Base-by-base conservation (phyloP, 768 basidiomycete species). In the Neoboletus subvelutipes region DNA sequence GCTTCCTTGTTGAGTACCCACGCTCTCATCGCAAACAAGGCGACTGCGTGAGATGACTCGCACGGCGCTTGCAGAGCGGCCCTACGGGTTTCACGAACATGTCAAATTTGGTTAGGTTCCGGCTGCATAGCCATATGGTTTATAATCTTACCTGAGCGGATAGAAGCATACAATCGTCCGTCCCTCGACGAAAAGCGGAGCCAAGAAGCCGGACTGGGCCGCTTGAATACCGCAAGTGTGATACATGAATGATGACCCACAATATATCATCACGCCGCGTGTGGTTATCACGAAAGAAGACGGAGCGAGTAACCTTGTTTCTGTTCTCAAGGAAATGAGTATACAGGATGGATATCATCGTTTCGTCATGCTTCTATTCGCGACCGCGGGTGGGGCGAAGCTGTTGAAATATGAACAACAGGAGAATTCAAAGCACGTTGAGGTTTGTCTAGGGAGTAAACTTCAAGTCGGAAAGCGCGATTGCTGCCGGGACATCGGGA, bases 141-240 rank as follows among this genome's bases (percentile, higher is more conserved):
- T n/a, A n/a, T 2, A 8, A 29, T 20, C 48, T 37, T 36, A 9
- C 20, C 40, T 1, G 40, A 41, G 22, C 50, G 33, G 50, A 41
- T 7, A 48, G 50, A 47, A 48, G 17, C 34, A n/a, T 20, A 8
- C 48, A 31, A 41, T 46, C n/a, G n/a, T n/a, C 59, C 59, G 59
- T 15, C 28, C 41, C 13, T 57, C 60, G 60, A 61, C 54, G 59
- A 61, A 50, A 56, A 36, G 40, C 53, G 59, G 59, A 46, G 36
- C 45, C 29, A 42, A 53, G 22, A 28, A 39, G 50, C 13, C 17
- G n/a, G 34, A 20, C 20, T 54, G 41, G 42, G 52, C 59, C 59
- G 59, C 59, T 7, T 28, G 31, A 60, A 48, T 12, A 43, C 48
- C 59, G 52, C 59, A 37, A 13, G 10, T 7, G 45, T 49, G 48